Base-by-base conservation (phyloP, 805 yeast species). In the Yueomyces sinensis region DNA sequence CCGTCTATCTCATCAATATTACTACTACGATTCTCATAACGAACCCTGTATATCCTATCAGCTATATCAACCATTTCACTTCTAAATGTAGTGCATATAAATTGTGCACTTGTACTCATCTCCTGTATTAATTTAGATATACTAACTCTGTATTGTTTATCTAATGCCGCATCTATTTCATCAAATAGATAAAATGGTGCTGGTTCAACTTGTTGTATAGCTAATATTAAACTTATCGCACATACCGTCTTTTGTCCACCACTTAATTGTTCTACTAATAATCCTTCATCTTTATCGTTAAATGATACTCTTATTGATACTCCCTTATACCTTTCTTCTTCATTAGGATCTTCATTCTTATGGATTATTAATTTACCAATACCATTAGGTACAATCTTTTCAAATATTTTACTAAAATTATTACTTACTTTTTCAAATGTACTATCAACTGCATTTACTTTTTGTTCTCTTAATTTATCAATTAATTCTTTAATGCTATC, bases 231-330 rank as follows among this genome's bases (percentile, higher is more conserved):
- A 0, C 97, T 87, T 45, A 91, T 75, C 1, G 98, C 97, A 63
- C 97, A 87, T n/a, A 91, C 63, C 0, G 96, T 82, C 54, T 89
- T 89, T 51, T 91, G 98, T 9, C 98, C 98, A 29, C 98, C 98
- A 1, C 95, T 83, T 14, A 91, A 64, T 52, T 87, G 96, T 52
- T 84, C 94, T 37, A 89, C 78, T 41, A 82, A 68, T 40, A 79
- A 81, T 53, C 83, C 95, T 44, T 86, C 95, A 19, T 70, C 66
- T 49, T 77, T 77, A 9, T 93, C 79, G 52, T 84, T 89, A 65
- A 89, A 89, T 0, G 95, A 82, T 3, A 87, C 96, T 9, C 78
- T 66, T 36, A 91, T 82, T 0, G 93, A 72, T 3, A 89, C 84
- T 17, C 97, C 97, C 9, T 65, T 62, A 52, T 80, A 83, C 35